Evolutionary conservation across 768 basidiomycete species (phyloP), one percentile per base, ranked within the genome.

Genomic region (Termitomyces sp.): DNA sequence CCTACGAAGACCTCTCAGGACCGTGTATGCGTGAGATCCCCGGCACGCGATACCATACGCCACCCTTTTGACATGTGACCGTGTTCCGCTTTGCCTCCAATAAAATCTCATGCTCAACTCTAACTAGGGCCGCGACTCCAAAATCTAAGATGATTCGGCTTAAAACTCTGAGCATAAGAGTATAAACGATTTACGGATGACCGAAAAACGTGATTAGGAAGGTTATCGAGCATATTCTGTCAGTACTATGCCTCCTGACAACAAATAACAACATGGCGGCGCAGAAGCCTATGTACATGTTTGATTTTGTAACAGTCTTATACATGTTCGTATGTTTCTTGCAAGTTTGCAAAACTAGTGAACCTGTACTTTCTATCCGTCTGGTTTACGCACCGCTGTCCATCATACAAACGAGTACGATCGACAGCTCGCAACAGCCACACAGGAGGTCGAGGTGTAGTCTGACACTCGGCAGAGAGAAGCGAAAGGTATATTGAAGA

Each of bases 151-250:
- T 52, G 28, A 46, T 10, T 40, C 50, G 50, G 30, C 50, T 35
- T 53, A 58, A 58, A 58, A 58, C 28, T 30, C 20, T 45, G 52
- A 58, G 57, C 33, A 32, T 58, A 51, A 53, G 46, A 53, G 57
- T 32, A 26, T 46, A 53, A 47, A 5, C 12, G 28, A 58, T 22
- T 52, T 42, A 51, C 49, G 36, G 45, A 52, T 44, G 35, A 26
- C 42, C 43, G 24, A 47, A 46, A 58, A 43, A 38, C 44, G 51
- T 58, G 42, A 58, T 53, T 16, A 36, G 16, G 48, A 58, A 58
- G 57, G 48, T 46, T 58, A 58, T 61, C 50, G 57, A 55, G 54
- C 60, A 61, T 50, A 55, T 55, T 54, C 57, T 61, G 60, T 61
- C 60, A 61, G 36, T 33, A 36, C 6, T 28, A 40, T 22, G 18